Conservation (phyloP, 2,329 filamentous ascomycete genomes). For the Beauveria asiatica region DNA sequence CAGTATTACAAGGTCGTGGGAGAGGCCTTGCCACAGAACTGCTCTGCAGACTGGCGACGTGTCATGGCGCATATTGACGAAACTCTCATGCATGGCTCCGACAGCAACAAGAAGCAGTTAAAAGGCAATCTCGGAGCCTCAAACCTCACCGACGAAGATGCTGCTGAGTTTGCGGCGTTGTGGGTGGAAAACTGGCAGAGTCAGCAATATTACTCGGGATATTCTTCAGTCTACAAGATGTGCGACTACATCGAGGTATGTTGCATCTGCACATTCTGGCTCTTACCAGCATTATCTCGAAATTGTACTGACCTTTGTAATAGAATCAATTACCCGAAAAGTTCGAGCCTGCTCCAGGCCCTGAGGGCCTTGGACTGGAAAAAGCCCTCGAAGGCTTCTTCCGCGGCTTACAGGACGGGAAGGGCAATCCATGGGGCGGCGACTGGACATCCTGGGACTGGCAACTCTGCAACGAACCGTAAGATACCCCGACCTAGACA, state of each 20-base stretch:
- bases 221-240: constrained; percentile 28
- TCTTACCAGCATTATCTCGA: not conserved
- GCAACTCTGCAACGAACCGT: constrained; percentile 6
- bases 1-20: constrained; percentile 39
- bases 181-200: constrained; percentile 26
- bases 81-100: constrained; percentile 31
- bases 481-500: not conserved
- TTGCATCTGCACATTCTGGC: not conserved
- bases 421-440: not conserved
- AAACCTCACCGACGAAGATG: constrained; percentile 38
- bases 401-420: not conserved
- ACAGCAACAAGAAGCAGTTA: constrained; percentile 31
- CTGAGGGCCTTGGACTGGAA: not conserved
- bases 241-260: constrained; percentile 24
- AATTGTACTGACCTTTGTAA: not conserved
- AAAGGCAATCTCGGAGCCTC: constrained; percentile 29
- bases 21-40: constrained; percentile 43
- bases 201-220: constrained; percentile 24
- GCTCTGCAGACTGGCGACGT: constrained; percentile 52
- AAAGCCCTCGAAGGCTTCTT: not conserved
- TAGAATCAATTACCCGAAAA: not conserved
- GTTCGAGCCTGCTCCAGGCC: not conserved
- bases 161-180: constrained; percentile 20
- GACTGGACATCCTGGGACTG: no score
- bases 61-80: constrained; percentile 39